Percentiles rank a stretch among this genome's conserved stretches.
phyloP scores from a whole-genome alignment of 306 rosid species.

The Notholithocarpus densiflorus region DNA sequence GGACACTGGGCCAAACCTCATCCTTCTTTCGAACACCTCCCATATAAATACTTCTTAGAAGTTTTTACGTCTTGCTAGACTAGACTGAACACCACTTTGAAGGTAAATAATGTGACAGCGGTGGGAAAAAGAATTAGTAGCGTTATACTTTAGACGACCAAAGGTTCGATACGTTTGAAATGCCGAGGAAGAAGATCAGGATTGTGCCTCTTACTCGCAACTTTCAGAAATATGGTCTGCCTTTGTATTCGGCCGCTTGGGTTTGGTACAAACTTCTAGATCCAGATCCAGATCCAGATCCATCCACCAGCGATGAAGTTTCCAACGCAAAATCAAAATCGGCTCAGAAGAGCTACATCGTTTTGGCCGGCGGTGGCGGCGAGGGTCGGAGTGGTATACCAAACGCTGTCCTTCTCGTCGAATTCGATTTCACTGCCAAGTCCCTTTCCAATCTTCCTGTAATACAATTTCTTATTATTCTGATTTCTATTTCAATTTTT shows the following conservation, averaged over 20 bases:
- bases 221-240: slow-evolving; percentile 66
- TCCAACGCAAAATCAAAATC: slow-evolving; percentile 25
- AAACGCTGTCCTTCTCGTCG: slow-evolving; percentile 56
- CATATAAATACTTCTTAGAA: too few relatives aligned
- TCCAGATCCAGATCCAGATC: neutral
- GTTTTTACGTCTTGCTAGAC: too few relatives aligned
- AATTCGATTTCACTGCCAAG: slow-evolving; percentile 49
- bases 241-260: slow-evolving; percentile 77
- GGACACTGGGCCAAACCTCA: too few relatives aligned
- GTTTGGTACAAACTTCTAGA: slow-evolving; percentile 29
- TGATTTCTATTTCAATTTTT: slow-evolving; percentile 2
- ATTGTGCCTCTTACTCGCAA: too few relatives aligned
- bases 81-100: too few relatives aligned
- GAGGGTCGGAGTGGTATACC: slow-evolving; percentile 83
- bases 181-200: too few relatives aligned
- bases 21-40: too few relatives aligned
- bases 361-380: slow-evolving; percentile 87
- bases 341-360: slow-evolving; percentile 32
- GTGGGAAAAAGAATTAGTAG: too few relatives aligned
- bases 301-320: slow-evolving; percentile 34
- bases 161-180: too few relatives aligned
- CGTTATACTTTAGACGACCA: too few relatives aligned
- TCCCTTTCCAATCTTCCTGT: slow-evolving; percentile 71
- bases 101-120: too few relatives aligned
- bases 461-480: neutral